Conservation (phyloP, 1,284 basidiomycete species). For the Laetiporus sulphureus region DNA sequence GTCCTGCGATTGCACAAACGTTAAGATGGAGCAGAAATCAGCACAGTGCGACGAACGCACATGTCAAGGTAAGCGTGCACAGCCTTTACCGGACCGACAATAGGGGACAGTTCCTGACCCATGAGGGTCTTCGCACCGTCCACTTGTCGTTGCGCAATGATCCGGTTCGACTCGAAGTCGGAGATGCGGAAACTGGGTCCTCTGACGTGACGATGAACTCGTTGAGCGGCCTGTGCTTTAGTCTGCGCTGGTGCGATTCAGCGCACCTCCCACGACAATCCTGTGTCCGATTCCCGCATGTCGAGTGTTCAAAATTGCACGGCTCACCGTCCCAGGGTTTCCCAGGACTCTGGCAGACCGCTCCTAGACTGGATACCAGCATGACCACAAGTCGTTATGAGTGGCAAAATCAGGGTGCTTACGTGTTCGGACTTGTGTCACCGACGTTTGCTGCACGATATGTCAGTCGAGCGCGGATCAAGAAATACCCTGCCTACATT, state of each 20-base stretch:
- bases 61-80: constrained; percentile 66
- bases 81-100: constrained; percentile 55
- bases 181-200: constrained; percentile 69
- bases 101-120: constrained; percentile 35
- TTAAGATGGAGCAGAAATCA: too few relatives aligned
- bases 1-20: constrained; percentile 35
- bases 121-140: constrained; percentile 59
- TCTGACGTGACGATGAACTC: constrained; percentile 27
- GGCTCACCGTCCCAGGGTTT: constrained; percentile 56
- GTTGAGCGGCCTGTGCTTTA: too few relatives aligned
- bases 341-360: constrained; percentile 73
- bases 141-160: constrained; percentile 65
- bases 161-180: constrained; percentile 64
- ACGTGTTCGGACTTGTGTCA: constrained; percentile 76
- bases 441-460: constrained; percentile 58
- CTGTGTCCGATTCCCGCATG: constrained; percentile 62
- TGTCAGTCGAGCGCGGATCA: not conserved
- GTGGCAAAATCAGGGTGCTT: constrained; percentile 20
- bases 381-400: not conserved
- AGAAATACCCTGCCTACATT: constrained; percentile 37
- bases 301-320: constrained; percentile 64
- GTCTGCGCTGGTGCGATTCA: not conserved
- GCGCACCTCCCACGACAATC: constrained; percentile 67
- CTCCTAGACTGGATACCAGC: constrained; percentile 31
- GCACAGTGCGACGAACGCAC: constrained; percentile 32